These are phyloP conservation scores for Dissophora globulifera DNA, from an alignment of 192 early-diverging fungal species.

Conservation along the genomic window DNA sequence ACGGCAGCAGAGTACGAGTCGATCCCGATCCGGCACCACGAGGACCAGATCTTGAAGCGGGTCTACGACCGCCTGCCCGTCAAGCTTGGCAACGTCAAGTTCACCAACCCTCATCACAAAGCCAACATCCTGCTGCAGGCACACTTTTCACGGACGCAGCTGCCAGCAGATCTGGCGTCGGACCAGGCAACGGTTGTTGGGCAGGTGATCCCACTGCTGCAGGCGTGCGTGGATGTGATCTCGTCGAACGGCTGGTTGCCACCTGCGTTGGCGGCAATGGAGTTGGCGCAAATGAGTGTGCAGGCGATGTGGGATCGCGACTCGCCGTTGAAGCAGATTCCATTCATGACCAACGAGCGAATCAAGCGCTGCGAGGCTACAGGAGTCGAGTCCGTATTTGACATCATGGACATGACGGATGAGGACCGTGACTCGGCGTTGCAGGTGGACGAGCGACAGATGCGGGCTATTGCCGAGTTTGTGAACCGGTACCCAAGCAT, in stretches of 20 bases:
- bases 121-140: constrained; percentile 94
- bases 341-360: constrained; percentile 78
- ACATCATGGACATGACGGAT: constrained; percentile 95
- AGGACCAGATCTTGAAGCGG: constrained; percentile 80
- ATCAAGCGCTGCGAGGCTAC: constrained; percentile 76
- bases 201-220: constrained; percentile 85
- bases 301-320: constrained; percentile 97
- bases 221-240: constrained; percentile 95
- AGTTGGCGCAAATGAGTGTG: constrained; percentile 96
- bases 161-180: constrained; percentile 93
- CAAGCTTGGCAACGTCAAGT: constrained; percentile 75
- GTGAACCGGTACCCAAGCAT: constrained; percentile 95
- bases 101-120: constrained; percentile 91
- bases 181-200: constrained; percentile 79
- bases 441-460: constrained; percentile 67
- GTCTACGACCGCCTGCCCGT: constrained; percentile 88
- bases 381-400: constrained; percentile 90
- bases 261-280: constrained; percentile 94
- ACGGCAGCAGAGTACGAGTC: constrained; percentile 93
- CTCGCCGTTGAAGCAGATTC: constrained; percentile 91
- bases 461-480: constrained; percentile 85
- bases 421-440: constrained; percentile 76
- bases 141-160: constrained; percentile 89
- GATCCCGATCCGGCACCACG: constrained; percentile 94
- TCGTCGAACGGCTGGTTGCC: constrained; percentile 91